These are phyloP conservation scores for Ceratocystis ficicola DNA, from an alignment of 2,329 filamentous ascomycete species.

Conservation along the genomic window DNA sequence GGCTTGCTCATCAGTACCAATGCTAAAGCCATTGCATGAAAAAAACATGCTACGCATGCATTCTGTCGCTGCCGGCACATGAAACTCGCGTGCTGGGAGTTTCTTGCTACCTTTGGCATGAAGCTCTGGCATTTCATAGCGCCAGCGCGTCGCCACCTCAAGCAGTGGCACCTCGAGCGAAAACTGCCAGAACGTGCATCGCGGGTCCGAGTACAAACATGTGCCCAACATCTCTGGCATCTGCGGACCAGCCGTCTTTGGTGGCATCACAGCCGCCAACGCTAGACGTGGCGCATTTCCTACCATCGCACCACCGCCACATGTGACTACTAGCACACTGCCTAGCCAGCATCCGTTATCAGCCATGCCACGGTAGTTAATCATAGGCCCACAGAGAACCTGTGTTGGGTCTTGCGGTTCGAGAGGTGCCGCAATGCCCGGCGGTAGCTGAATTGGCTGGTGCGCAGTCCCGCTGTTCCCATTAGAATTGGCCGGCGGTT, in stretches of 20 bases:
- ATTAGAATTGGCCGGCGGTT: constrained; percentile 28
- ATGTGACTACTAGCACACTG: constrained; percentile 72
- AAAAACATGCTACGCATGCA: constrained; percentile 99
- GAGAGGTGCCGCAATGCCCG: constrained; percentile 21
- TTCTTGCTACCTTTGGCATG: constrained; percentile 47
- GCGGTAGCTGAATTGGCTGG: constrained; percentile 38
- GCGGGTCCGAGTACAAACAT: constrained; percentile 52
- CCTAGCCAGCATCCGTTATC: constrained; percentile 66
- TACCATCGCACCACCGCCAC: constrained; percentile 40
- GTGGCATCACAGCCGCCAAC: constrained; percentile 6
- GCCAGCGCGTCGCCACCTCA: constrained; percentile 58
- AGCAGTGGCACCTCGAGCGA: constrained; percentile 66
- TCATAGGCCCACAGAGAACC: constrained; percentile 57
- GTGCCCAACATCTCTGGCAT: constrained; percentile 35
- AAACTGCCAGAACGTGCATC: constrained; percentile 88
- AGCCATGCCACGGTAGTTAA: constrained; percentile 63
- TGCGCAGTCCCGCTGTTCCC: constrained; percentile 32
- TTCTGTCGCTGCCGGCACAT: constrained; percentile 67
- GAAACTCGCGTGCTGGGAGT: constrained; percentile 57
- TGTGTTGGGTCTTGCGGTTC: constrained; percentile 39
- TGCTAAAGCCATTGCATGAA: constrained; percentile 92
- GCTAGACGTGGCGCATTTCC: constrained; percentile 15
- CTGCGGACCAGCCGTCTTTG: constrained; percentile 8
- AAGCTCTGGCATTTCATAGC: constrained; percentile 60
- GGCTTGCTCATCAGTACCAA: constrained; percentile 70